Conservation (phyloP, 345 rosid species). For the Citrus reticulata region DNA sequence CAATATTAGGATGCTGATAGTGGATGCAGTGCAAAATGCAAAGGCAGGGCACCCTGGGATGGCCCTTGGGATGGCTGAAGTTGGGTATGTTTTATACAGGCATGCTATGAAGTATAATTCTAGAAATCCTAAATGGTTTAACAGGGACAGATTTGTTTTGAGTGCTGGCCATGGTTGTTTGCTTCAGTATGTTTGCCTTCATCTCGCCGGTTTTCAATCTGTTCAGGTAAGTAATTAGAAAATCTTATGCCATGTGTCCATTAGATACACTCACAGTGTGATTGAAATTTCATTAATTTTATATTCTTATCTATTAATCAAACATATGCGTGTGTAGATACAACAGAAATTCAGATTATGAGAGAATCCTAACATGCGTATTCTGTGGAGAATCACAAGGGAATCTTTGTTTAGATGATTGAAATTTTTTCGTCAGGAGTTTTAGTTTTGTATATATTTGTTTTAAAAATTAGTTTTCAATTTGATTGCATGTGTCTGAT, state of each 20-base stretch:
- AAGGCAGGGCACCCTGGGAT: slow-evolving; percentile 39
- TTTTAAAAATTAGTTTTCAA: not conserved
- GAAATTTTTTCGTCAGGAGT: too few relatives aligned
- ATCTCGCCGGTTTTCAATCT: slow-evolving; percentile 36
- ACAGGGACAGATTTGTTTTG: slow-evolving; percentile 40
- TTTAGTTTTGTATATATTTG: not conserved
- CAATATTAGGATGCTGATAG: slow-evolving; percentile 29
- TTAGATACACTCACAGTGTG: too few relatives aligned
- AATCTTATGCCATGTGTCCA: too few relatives aligned
- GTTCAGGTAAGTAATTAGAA: slow-evolving; percentile 18
- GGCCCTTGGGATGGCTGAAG: slow-evolving; percentile 35
- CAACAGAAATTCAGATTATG: too few relatives aligned
- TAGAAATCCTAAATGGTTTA: slow-evolving; percentile 33
- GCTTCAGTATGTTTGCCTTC: slow-evolving; percentile 39
- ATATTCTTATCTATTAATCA: too few relatives aligned
- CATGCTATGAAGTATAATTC: slow-evolving; percentile 33
- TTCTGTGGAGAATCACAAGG: too few relatives aligned
- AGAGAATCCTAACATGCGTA: too few relatives aligned
- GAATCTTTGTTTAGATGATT: too few relatives aligned
- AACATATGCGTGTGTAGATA: too few relatives aligned
- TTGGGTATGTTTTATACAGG: slow-evolving; percentile 24
- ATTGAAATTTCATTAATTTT: too few relatives aligned
- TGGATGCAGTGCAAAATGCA: slow-evolving; percentile 38
- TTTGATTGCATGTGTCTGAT: not conserved
- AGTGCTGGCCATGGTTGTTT: slow-evolving; percentile 45